Percentiles rank a stretch among this genome's conserved stretches.
Conservation (phyloP, 179 eudicot species). For the Nepenthes alata region DNA sequence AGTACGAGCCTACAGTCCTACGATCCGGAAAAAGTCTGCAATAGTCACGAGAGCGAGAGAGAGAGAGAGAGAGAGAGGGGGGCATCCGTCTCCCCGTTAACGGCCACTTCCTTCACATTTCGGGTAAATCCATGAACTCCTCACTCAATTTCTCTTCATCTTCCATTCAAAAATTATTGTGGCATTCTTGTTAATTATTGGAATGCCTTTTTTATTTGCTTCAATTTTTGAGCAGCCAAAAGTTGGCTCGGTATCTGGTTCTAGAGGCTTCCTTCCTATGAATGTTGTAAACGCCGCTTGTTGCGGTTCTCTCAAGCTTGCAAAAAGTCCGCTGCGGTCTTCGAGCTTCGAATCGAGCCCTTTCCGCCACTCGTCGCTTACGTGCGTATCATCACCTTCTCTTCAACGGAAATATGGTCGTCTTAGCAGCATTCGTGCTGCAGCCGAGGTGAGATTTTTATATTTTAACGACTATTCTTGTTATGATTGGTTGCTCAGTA, state of each 20-base stretch:
- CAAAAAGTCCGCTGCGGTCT: constrained; percentile 14
- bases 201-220: not conserved
- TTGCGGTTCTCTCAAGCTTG: constrained; percentile 14
- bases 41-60: not conserved
- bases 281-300: constrained; percentile 4
- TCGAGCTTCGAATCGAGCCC: constrained; percentile 29
- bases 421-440: constrained; percentile 43
- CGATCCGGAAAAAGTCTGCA: no score
- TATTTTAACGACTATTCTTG: not conserved
- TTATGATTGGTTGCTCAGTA: not conserved
- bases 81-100: constrained; percentile 5
- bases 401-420: constrained; percentile 15
- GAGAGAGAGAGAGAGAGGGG: not conserved
- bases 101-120: constrained; percentile 40
- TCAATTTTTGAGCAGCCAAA: constrained; percentile 26
- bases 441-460: constrained; percentile 40
- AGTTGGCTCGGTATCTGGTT: constrained; percentile 31
- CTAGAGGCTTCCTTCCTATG: constrained; percentile 17
- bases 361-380: constrained; percentile 25
- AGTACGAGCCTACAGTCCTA: no score
- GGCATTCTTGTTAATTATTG: not conserved
- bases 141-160: not conserved
- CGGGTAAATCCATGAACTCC: constrained; percentile 22
- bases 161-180: not conserved
- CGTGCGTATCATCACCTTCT: constrained; percentile 14